A percentile compares a stretch with the other conserved stretches of the same genome.
These are phyloP conservation scores for Monosporascus sp. DNA, from an alignment of 2,329 filamentous ascomycete genomes.

Conservation along the genomic window DNA sequence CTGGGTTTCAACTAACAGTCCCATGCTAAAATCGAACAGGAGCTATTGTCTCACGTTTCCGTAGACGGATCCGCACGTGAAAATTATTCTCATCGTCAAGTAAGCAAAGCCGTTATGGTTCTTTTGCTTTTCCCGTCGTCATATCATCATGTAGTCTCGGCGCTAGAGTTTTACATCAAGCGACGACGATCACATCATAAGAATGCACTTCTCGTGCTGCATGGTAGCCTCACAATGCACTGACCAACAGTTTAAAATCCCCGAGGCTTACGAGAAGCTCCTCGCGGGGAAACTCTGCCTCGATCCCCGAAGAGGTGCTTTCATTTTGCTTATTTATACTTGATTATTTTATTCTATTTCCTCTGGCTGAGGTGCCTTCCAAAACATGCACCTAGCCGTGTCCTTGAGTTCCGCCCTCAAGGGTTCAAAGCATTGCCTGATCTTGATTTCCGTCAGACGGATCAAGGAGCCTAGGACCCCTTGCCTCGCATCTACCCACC, in stretches of 20 bases:
- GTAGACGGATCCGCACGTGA: constrained; percentile 23
- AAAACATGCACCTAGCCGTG: constrained; percentile 21
- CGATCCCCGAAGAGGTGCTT: constrained; percentile 1
- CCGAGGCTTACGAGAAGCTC: background rate
- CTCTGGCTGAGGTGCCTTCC: constrained; percentile 9
- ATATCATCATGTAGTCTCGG: background rate
- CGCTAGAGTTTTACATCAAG: background rate
- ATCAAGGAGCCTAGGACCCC: background rate
- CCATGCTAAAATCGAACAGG: no score
- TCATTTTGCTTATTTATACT: no score
- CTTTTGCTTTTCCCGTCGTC: background rate
- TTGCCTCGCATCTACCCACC: background rate
- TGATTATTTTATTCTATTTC: background rate
- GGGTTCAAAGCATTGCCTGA: constrained; percentile 17
- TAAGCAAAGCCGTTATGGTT: background rate
- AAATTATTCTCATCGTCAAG: constrained; percentile 14
- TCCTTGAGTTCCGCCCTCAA: constrained; percentile 9
- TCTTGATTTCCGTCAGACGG: constrained; percentile 6
- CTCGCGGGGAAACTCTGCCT: background rate
- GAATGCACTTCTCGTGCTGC: background rate
- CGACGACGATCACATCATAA: background rate
- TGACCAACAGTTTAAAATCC: background rate
- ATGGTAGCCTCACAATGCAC: background rate
- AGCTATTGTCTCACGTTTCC: constrained; percentile 22
- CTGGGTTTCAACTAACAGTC: no score